Conservation (phyloP, 139 green algal genomes). For the Asterochloris sp. region DNA sequence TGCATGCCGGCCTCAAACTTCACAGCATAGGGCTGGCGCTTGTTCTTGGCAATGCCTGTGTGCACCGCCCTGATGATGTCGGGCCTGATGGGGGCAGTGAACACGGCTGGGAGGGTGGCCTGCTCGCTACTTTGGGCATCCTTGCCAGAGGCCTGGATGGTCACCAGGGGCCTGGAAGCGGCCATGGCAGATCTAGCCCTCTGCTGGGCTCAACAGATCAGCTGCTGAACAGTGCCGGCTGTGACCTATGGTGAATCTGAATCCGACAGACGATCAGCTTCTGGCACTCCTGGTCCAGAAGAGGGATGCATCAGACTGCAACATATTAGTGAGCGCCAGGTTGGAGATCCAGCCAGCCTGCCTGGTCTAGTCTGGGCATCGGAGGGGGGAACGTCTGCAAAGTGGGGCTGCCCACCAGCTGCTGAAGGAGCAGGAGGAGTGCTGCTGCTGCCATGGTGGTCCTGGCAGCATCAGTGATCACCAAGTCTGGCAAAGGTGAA, state of each 20-base stretch:
- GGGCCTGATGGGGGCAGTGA: slow-evolving; percentile 85
- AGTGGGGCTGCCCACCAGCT: too few species aligned
- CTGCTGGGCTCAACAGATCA: too few species aligned
- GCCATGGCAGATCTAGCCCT: slow-evolving; percentile 42
- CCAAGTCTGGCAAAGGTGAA: slow-evolving; percentile 88
- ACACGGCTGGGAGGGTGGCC: slow-evolving; percentile 85
- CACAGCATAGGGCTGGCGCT: slow-evolving; percentile 96
- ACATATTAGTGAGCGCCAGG: too few species aligned
- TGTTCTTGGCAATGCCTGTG: slow-evolving; percentile 96
- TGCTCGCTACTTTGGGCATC: slow-evolving; percentile 66
- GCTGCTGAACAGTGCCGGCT: too few species aligned
- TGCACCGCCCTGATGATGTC: slow-evolving; percentile 90
- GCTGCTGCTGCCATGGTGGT: slow-evolving; percentile 75
- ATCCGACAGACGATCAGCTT: too few species aligned
- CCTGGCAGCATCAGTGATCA: slow-evolving; percentile 84
- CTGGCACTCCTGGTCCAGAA: too few species aligned
- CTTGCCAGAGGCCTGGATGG: slow-evolving; percentile 59
- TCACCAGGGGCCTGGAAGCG: slow-evolving; percentile 80
- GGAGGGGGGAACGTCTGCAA: too few species aligned
- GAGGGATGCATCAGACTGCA: too few species aligned
- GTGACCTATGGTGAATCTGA: too few species aligned
- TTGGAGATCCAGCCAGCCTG: too few species aligned
- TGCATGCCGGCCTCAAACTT: slow-evolving; percentile 90
- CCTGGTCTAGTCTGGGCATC: too few species aligned
- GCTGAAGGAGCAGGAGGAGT: too few species aligned